Evolutionary conservation across 345 rosid species (phyloP).

Genomic region (Crucihimalaya himalaica): DNA sequence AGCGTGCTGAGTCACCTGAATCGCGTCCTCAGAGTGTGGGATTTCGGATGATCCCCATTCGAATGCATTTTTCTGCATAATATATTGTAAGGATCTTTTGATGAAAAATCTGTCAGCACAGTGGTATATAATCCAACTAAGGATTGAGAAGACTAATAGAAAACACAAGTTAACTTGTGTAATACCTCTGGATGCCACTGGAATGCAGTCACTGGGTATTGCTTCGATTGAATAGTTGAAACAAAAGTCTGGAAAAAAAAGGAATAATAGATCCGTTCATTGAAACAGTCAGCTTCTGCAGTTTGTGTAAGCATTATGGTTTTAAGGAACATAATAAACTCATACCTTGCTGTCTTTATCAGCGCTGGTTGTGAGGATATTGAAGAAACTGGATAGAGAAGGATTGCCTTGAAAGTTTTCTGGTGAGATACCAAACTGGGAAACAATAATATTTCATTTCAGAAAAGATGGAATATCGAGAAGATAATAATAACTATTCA

Average conservation of each 20-base stretch:
- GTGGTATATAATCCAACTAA: too few species aligned
- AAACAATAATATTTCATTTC: conserved; percentile 12
- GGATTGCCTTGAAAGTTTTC: conserved; percentile 46
- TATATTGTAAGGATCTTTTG: neutral
- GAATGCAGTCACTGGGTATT: conserved; percentile 82
- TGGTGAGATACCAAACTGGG: conserved; percentile 79
- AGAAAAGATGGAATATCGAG: neutral
- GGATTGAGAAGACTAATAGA: too few species aligned
- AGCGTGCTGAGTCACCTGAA: conserved; percentile 78
- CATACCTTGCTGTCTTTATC: conserved; percentile 67
- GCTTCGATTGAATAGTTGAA: conserved; percentile 69
- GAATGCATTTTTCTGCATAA: conserved; percentile 67
- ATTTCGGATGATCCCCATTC: conserved; percentile 79
- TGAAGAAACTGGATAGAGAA: conserved; percentile 66
- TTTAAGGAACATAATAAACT: neutral
- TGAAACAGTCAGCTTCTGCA: neutral
- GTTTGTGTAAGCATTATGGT: neutral
- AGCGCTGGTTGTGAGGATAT: conserved; percentile 65
- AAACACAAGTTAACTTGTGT: neutral
- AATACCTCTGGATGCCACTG: conserved; percentile 97
- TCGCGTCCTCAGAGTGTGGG: conserved; percentile 92
- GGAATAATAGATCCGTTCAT: neutral
- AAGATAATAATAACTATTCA: neutral
- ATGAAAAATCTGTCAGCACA: neutral
- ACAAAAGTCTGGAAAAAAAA: conserved; percentile 61